Conservation (phyloP, 148 eudicot species). For the Camellia granthamiana region DNA sequence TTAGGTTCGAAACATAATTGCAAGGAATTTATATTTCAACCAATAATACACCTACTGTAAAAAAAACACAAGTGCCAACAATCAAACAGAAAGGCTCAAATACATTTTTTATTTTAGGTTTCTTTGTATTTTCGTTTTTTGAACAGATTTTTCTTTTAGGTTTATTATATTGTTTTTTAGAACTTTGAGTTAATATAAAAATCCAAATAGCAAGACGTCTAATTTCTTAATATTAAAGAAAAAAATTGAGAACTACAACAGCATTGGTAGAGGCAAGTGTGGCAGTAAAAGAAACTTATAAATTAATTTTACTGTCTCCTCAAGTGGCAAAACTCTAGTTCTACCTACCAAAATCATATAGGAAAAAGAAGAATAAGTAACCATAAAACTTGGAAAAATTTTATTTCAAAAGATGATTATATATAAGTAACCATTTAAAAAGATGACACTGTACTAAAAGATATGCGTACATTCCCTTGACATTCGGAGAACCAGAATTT, state of each 20-base stretch:
- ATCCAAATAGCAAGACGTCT: neutral
- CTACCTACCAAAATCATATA: neutral
- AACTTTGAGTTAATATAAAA: neutral
- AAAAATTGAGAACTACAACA: neutral
- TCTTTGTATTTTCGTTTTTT: no score
- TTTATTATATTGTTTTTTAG: neutral
- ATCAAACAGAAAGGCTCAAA: neutral
- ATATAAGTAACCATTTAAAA: neutral
- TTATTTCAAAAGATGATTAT: neutral
- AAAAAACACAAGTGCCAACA: neutral
- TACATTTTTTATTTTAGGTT: neutral
- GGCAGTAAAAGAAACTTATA: neutral
- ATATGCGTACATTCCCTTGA: slow-evolving; percentile 86
- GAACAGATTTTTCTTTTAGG: neutral
- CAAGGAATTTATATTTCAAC: no score
- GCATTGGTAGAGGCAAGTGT: neutral
- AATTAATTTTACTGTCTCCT: neutral
- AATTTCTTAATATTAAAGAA: neutral
- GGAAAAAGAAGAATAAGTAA: slow-evolving; percentile 2
- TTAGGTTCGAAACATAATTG: neutral
- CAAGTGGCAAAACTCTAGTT: neutral
- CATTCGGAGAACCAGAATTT: slow-evolving; percentile 53
- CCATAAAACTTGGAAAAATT: neutral
- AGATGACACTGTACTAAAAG: neutral
- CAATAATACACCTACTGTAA: neutral